Conservation (phyloP, 495 filamentous ascomycete genomes). For the Penicillium lividum region DNA sequence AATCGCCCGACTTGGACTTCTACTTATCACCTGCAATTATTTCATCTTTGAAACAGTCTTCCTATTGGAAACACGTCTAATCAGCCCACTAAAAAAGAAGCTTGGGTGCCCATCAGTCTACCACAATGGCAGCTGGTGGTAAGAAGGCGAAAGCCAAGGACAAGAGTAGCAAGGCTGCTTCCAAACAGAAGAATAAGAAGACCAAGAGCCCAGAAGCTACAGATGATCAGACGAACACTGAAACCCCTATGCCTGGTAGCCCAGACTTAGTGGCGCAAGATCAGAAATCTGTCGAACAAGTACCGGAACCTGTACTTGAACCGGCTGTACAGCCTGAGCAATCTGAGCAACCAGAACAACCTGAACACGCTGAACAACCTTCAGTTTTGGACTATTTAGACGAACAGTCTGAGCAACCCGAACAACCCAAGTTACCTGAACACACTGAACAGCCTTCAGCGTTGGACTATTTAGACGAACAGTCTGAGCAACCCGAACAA, state of each 20-base stretch:
- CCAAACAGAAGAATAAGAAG: conserved; percentile 47
- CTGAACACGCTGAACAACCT: not conserved
- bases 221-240: conserved; percentile 33
- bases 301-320: conserved; percentile 25
- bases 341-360: not conserved
- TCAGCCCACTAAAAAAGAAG: conserved; percentile 16
- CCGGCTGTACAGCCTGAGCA: conserved; percentile 1
- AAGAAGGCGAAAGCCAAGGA: conserved; percentile 43
- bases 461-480: too few relatives aligned
- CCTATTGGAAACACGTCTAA: conserved; percentile 50
- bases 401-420: not conserved
- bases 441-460: not conserved
- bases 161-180: conserved; percentile 34
- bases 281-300: conserved; percentile 23
- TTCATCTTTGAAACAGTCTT: conserved; percentile 20
- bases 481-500: too few relatives aligned
- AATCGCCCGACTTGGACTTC: conserved; percentile 33
- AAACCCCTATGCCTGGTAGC: conserved; percentile 29
- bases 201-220: conserved; percentile 36
- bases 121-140: conserved; percentile 36
- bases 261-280: conserved; percentile 27
- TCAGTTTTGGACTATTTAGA: not conserved
- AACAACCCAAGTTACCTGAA: not conserved
- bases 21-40: conserved; percentile 30
- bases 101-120: conserved; percentile 40